These are phyloP conservation scores for Sindora glabra DNA, from an alignment of 306 rosid genomes.

Conservation along the genomic window DNA sequence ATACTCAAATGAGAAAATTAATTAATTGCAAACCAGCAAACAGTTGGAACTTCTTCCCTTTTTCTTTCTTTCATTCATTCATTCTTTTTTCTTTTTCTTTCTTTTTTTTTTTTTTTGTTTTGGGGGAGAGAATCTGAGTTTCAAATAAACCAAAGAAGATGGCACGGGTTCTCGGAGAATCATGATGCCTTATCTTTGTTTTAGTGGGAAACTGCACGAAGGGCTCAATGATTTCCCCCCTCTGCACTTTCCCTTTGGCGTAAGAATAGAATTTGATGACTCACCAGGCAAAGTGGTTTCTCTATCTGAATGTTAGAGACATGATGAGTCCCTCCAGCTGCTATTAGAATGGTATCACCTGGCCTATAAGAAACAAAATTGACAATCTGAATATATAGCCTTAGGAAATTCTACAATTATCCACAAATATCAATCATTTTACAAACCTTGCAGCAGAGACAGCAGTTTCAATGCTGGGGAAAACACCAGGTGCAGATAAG, in stretches of 20 bases:
- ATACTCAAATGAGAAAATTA: neutral
- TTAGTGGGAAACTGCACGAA: neutral
- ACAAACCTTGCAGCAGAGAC: constrained; percentile 81
- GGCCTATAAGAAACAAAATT: constrained; percentile 45
- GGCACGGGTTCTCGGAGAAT: neutral
- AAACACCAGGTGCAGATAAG: constrained; percentile 64
- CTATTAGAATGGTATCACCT: constrained; percentile 91
- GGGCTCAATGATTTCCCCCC: neutral
- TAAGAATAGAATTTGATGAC: constrained; percentile 15
- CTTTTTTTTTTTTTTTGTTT: too few species aligned
- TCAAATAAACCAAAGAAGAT: neutral
- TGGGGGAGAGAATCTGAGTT: too few species aligned
- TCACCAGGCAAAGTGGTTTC: constrained; percentile 86
- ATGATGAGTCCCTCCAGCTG: constrained; percentile 72
- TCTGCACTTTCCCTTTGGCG: too few species aligned
- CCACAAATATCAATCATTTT: neutral
- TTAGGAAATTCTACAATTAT: neutral
- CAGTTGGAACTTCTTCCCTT: neutral
- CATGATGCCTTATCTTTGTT: neutral
- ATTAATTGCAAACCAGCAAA: neutral
- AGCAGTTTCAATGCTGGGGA: constrained; percentile 76
- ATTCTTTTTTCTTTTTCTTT: too few species aligned
- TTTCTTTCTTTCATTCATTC: too few species aligned
- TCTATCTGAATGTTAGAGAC: constrained; percentile 81
- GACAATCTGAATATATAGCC: constrained; percentile 3